Conservation (phyloP, 78 protist species). For the Dictyostelium purpureum region DNA sequence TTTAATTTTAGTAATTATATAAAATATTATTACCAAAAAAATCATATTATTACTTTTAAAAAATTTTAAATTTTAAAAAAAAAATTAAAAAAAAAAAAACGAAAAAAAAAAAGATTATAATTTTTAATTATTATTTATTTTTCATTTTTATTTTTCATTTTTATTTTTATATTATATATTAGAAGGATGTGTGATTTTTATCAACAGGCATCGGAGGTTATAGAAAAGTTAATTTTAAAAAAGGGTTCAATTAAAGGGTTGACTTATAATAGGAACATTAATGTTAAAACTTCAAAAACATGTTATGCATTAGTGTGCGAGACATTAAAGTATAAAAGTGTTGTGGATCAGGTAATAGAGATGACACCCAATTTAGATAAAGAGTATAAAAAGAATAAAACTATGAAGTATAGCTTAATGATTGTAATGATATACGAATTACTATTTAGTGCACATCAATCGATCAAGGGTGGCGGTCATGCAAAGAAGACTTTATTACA, state of each 20-base stretch:
- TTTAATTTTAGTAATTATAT: no score
- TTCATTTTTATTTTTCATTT: no score
- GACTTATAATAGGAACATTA: background rate
- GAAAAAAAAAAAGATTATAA: background rate
- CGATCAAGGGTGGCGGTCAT: slow-evolving; percentile 55
- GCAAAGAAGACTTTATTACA: slow-evolving; percentile 34
- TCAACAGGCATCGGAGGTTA: slow-evolving; percentile 50
- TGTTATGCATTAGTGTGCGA: slow-evolving; percentile 81
- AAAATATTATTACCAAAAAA: no score
- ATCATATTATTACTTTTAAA: no score
- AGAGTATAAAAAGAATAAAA: slow-evolving; percentile 27
- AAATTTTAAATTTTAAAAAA: no score
- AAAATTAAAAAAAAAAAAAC: background rate
- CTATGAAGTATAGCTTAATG: slow-evolving; percentile 25
- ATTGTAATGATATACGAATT: slow-evolving; percentile 52
- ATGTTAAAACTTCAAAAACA: slow-evolving; percentile 41
- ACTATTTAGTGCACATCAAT: background rate
- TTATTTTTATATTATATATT: no score
- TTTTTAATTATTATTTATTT: no score
- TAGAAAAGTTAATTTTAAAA: slow-evolving; percentile 57
- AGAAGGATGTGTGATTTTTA: slow-evolving; percentile 60
- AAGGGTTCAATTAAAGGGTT: slow-evolving; percentile 78
- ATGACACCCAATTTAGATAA: slow-evolving; percentile 2
- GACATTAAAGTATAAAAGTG: slow-evolving; percentile 73
- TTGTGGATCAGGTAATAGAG: slow-evolving; percentile 34